Percentiles rank a stretch among this genome's conserved stretches.
These are phyloP conservation scores for Ilex aquifolium DNA, from an alignment of 257 asterid genomes.

Conservation along the genomic window DNA sequence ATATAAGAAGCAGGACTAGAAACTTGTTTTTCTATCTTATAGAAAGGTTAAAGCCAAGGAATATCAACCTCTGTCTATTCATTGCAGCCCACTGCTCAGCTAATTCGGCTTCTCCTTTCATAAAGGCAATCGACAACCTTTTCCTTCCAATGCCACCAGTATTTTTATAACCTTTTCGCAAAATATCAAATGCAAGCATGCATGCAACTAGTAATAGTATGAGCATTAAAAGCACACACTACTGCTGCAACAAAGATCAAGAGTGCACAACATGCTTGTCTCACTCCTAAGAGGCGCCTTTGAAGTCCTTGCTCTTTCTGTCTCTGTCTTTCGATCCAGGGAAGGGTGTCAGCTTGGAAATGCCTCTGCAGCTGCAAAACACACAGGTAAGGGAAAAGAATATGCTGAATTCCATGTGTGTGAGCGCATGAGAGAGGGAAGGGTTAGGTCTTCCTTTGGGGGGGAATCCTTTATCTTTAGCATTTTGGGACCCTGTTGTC, in stretches of 20 bases:
- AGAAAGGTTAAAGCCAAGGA: constrained; percentile 3
- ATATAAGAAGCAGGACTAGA: constrained; percentile 9
- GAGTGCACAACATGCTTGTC: constrained; percentile 12
- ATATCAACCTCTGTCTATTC: constrained; percentile 60
- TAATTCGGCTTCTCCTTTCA: constrained; percentile 93
- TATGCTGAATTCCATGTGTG: too few species aligned
- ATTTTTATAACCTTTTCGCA: constrained; percentile 71
- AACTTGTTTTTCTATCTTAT: background rate
- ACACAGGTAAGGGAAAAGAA: background rate
- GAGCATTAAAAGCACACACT: constrained; percentile 2
- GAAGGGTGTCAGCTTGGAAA: constrained; percentile 84
- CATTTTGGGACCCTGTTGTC: too few species aligned
- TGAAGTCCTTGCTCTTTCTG: constrained; percentile 94
- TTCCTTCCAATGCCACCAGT: constrained; percentile 83
- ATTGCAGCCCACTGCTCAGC: constrained; percentile 79
- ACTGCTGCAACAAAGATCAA: constrained; percentile 1
- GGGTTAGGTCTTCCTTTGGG: too few species aligned
- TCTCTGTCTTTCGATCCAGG: constrained; percentile 83
- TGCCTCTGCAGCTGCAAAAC: constrained; percentile 83
- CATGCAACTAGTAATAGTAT: background rate
- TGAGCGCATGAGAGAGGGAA: too few species aligned
- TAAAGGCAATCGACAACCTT: constrained; percentile 82
- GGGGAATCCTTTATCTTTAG: too few species aligned
- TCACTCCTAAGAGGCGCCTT: constrained; percentile 85
- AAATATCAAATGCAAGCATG: too few species aligned